Percentiles rank a stretch among this genome's conserved stretches.
Evolutionary conservation across 2,329 filamentous ascomycete genomes (phyloP).

Genomic region (Didymosphaeria variabile): DNA sequence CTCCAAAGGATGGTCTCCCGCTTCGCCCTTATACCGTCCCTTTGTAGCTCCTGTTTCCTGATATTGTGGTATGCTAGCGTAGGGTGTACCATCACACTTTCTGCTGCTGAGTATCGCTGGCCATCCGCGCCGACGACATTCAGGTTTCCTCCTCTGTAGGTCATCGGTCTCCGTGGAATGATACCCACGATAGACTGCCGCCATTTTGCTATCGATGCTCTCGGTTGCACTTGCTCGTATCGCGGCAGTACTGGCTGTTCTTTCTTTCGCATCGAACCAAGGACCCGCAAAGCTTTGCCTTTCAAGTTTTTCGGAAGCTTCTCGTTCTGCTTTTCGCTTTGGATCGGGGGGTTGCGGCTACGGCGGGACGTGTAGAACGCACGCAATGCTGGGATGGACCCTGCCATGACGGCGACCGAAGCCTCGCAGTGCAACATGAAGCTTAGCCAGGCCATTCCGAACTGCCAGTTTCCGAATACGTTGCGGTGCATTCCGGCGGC

Average conservation of each 20-base stretch:
- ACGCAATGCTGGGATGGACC: conserved; percentile 21
- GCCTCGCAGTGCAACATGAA: conserved; percentile 27
- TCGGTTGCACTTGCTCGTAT: conserved; percentile 5
- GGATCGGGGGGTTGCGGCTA: not conserved
- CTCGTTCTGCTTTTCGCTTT: conserved; percentile 5
- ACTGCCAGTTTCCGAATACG: conserved; percentile 16
- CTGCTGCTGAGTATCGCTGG: conserved; percentile 13
- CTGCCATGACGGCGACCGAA: conserved; percentile 23
- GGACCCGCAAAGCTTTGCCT: conserved; percentile 1
- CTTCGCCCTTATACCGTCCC: conserved; percentile 15
- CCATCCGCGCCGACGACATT: not conserved
- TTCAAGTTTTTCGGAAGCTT: conserved; percentile 4
- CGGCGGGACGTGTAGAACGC: conserved; percentile 19
- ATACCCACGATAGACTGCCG: conserved; percentile 13
- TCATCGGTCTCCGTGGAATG: conserved; percentile 12
- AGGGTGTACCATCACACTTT: conserved; percentile 17
- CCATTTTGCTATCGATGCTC: conserved; percentile 14
- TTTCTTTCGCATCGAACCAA: conserved; percentile 5
- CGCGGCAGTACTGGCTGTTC: conserved; percentile 4
- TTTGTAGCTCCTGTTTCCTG: conserved; percentile 13
- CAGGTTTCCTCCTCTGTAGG: not conserved
- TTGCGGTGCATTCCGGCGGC: conserved; percentile 20
- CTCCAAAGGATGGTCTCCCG: conserved; percentile 19
- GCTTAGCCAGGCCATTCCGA: conserved; percentile 18
- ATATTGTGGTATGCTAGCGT: conserved; percentile 18